Base-by-base conservation (phyloP, 768 basidiomycete genomes). In the Calocybe gangraenosa region DNA sequence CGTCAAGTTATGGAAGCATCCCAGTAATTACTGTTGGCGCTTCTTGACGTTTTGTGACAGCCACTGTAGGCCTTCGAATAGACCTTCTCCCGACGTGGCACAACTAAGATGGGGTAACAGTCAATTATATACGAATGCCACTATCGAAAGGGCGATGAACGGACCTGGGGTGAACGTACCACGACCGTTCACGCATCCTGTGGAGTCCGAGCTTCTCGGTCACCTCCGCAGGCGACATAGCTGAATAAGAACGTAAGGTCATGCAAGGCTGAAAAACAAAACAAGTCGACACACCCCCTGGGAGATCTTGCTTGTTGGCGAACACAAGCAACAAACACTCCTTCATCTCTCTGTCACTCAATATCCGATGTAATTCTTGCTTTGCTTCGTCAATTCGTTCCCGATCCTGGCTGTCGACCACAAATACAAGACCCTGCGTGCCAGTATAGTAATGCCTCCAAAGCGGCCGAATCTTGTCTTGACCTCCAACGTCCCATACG, bases 401-500 rank as follows among this genome's bases (percentile, higher is more conserved):
- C 49, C 90, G 73, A 65, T 98, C 95, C 60, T 92, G 90, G 51
- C 92, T 94, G 69, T 98, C 95, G 47, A 98, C 92, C 46, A 98
- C 95, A 62, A 96, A 98, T 44, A 98, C 94, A 52, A 98, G 82
- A 46, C 94, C 95, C 69, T 98, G 95, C 1, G 95, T 98, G 49
- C 95, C 95, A 10, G 95, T 97, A 72, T 97, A 98, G 68, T 98
- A 98, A 68, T 98, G 95, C 69, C 95, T 79, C 95, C 95, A 98
- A 33, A 98, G 74, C 19, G 95, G 95, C 40, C 95, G 79, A 61
- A 98, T 98, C 78, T 98, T 98, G 74, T 98, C 95, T 70, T 98
- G 95, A n/a, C 95, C 95, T 58, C 95, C 95, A 32, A 98, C 95
- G 62, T 96, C 92, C 92, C 92, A 89, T 6, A 90, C 86, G 54